These are phyloP conservation scores for Saccharomycopsis capsularis DNA, from an alignment of 805 yeast genomes.

Conservation along the genomic window DNA sequence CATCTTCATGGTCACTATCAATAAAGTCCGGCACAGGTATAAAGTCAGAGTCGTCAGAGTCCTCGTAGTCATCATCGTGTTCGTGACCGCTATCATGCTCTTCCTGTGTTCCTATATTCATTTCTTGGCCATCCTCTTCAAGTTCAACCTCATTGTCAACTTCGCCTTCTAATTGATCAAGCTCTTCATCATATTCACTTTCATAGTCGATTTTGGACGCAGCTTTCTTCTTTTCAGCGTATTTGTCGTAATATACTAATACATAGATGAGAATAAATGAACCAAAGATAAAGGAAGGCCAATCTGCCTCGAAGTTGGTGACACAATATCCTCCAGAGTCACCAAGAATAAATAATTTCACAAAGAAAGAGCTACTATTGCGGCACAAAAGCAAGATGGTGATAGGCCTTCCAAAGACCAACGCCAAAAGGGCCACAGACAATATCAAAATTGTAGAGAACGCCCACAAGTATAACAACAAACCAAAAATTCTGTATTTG, in stretches of 20 bases:
- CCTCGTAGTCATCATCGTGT: not conserved
- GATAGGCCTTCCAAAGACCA: conserved; percentile 26
- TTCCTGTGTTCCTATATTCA: too few relatives aligned
- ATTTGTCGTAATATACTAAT: conserved; percentile 21
- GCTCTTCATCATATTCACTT: conserved; percentile 22
- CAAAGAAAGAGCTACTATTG: not conserved
- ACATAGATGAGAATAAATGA: conserved; percentile 21
- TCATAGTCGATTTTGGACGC: too few relatives aligned
- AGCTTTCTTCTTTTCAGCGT: conserved; percentile 14
- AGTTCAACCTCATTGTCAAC: conserved; percentile 5
- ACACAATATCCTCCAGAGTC: conserved; percentile 18
- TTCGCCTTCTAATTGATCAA: too few relatives aligned
- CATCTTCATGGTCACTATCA: not conserved
- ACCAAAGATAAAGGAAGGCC: conserved; percentile 23
- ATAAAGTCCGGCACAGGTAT: not conserved
- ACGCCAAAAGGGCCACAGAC: conserved; percentile 23
- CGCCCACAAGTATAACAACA: conserved; percentile 43
- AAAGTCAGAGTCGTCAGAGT: not conserved
- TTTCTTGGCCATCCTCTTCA: not conserved
- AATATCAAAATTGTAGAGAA: conserved; percentile 35
- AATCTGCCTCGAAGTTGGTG: conserved; percentile 14
- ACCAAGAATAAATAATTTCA: conserved; percentile 20
- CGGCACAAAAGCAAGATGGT: not conserved
- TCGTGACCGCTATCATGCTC: not conserved
- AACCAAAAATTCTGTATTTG: conserved; percentile 44